Conservation (phyloP, 805 yeast genomes). For the Torulaspora indica region DNA sequence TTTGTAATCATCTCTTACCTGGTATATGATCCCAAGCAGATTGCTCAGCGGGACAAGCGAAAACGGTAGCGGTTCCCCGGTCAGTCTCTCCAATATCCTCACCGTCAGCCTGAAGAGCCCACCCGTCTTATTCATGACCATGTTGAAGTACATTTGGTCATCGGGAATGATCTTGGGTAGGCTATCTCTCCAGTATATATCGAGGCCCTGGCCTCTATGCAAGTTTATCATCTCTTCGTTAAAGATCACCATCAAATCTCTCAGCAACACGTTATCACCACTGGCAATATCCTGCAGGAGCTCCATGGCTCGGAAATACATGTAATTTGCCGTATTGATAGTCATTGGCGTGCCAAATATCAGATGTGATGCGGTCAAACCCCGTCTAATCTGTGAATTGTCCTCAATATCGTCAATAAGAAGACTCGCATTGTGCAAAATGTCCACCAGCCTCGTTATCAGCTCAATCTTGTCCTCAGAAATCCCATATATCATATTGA, state of each 20-base stretch:
- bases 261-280: constrained; percentile 17
- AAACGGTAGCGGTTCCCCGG: constrained; percentile 14
- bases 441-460: constrained; percentile 49
- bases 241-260: constrained; percentile 41
- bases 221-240: constrained; percentile 72
- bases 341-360: constrained; percentile 76
- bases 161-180: constrained; percentile 45
- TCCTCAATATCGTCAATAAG: constrained; percentile 90
- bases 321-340: constrained; percentile 75
- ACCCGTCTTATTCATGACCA: constrained; percentile 88
- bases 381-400: constrained; percentile 63
- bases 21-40: constrained; percentile 76
- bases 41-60: constrained; percentile 60
- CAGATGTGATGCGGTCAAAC: constrained; percentile 72
- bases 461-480: constrained; percentile 37
- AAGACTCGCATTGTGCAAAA: constrained; percentile 61
- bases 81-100: constrained; percentile 48
- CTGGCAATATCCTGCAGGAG: constrained; percentile 39
- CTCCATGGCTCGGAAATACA: constrained; percentile 69
- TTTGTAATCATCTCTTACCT: constrained; percentile 77
- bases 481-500: constrained; percentile 49
- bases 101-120: constrained; percentile 78
- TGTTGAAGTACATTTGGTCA: constrained; percentile 59
- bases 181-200: constrained; percentile 81
- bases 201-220: constrained; percentile 88